These are phyloP conservation scores for Royoungia palumana DNA, from an alignment of 768 basidiomycete genomes.

Conservation along the genomic window DNA sequence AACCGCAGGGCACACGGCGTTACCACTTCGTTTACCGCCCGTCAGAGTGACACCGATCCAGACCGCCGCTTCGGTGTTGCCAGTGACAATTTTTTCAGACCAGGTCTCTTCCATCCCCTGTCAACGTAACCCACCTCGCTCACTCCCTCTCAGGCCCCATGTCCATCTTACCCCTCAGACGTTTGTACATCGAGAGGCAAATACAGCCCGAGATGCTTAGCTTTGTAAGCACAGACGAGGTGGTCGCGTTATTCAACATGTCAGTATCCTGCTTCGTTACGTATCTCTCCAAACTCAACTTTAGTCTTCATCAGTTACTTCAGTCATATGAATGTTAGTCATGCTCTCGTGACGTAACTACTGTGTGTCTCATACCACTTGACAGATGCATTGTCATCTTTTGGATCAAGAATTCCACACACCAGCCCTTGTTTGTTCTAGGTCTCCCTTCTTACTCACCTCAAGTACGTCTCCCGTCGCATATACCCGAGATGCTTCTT, in stretches of 20 bases:
- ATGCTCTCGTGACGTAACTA: slow-evolving; percentile 5
- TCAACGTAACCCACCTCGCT: not conserved
- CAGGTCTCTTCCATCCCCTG: slow-evolving; percentile 49
- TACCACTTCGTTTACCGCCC: slow-evolving; percentile 39
- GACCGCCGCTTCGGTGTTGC: slow-evolving; percentile 70
- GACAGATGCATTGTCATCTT: slow-evolving; percentile 73
- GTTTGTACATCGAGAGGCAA: slow-evolving; percentile 83
- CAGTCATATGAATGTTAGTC: slow-evolving; percentile 66
- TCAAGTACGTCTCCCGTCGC: slow-evolving; percentile 57
- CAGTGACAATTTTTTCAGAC: slow-evolving; percentile 88
- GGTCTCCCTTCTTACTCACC: slow-evolving; percentile 92
- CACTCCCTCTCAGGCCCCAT: slow-evolving; percentile 61
- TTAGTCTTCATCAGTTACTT: slow-evolving; percentile 53
- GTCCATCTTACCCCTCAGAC: slow-evolving; percentile 79
- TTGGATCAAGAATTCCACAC: slow-evolving; percentile 91
- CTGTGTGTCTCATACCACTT: slow-evolving; percentile 8
- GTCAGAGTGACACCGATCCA: slow-evolving; percentile 35
- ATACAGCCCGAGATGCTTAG: slow-evolving; percentile 92
- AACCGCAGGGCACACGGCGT: slow-evolving; percentile 61
- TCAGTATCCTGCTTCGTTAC: slow-evolving; percentile 37
- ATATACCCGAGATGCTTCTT: not conserved
- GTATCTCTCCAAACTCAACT: slow-evolving; percentile 1
- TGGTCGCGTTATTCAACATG: slow-evolving; percentile 89
- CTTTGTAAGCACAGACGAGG: slow-evolving; percentile 85
- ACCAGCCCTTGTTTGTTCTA: slow-evolving; percentile 87